phyloP scores from a whole-genome alignment of 345 rosid species.

The Crucihimalaya himalaica region DNA sequence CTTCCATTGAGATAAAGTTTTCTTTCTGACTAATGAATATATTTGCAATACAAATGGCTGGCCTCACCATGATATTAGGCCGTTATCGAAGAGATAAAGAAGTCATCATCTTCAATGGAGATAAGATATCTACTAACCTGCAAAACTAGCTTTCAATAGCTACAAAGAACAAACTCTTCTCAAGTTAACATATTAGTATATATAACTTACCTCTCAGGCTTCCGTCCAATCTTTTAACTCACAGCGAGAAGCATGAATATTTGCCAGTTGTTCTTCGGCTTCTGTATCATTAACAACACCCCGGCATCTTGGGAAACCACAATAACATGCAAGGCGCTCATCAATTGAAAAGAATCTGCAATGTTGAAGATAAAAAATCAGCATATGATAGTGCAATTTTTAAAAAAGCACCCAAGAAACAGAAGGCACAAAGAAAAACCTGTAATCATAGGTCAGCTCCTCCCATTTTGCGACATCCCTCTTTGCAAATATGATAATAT shows the following conservation, averaged over 20 bases:
- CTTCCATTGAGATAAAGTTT: background rate
- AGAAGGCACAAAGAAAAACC: constrained; percentile 46
- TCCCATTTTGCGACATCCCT: constrained; percentile 95
- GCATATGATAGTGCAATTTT: constrained; percentile 13
- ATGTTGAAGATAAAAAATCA: constrained; percentile 24
- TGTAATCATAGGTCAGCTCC: constrained; percentile 94
- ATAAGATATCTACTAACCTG: constrained; percentile 10
- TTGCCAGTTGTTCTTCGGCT: constrained; percentile 79
- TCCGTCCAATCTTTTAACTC: constrained; percentile 82
- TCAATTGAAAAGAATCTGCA: constrained; percentile 93
- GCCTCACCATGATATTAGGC: constrained; percentile 15
- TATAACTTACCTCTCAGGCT: constrained; percentile 41
- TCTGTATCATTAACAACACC: constrained; percentile 96
- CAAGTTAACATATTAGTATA: background rate
- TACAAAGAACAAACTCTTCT: constrained; percentile 1
- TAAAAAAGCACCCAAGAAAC: background rate
- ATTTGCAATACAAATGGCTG: constrained; percentile 1
- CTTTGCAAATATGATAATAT: constrained; percentile 91
- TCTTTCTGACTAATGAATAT: background rate
- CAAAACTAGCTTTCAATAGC: constrained; percentile 5
- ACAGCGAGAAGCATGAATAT: constrained; percentile 58
- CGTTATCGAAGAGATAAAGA: constrained; percentile 2
- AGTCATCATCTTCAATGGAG: background rate
- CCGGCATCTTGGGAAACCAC: constrained; percentile 89
- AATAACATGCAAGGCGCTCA: constrained; percentile 82